A percentile compares a stretch with the other conserved stretches of the same genome.
Conservation (phyloP, 2,329 filamentous ascomycete species). For the Cordyceps farinosa region DNA sequence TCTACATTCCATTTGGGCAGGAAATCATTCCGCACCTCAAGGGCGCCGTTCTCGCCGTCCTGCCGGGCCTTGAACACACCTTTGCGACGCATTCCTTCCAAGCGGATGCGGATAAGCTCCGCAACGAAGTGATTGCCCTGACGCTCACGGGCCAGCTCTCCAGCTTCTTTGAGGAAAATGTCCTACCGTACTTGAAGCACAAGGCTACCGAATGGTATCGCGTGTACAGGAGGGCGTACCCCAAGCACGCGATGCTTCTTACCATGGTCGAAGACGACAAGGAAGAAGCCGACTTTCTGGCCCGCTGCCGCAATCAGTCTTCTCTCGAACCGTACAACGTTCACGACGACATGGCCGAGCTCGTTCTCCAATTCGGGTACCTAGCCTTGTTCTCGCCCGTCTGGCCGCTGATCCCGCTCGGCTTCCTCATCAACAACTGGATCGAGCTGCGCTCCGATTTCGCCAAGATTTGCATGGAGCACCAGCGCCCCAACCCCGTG, state of each 20-base stretch:
- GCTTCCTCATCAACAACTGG: constrained; percentile 75
- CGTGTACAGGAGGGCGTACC: constrained; percentile 33
- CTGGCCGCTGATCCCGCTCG: constrained; percentile 70
- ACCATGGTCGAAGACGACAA: constrained; percentile 52
- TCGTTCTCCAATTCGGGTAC: constrained; percentile 72
- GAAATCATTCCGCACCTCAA: constrained; percentile 66
- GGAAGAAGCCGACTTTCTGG: constrained; percentile 61
- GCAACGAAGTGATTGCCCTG: constrained; percentile 72
- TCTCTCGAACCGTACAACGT: constrained; percentile 68
- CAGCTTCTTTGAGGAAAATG: constrained; percentile 67
- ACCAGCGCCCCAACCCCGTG: constrained; percentile 65
- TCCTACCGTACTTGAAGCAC: constrained; percentile 67
- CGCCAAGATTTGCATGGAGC: constrained; percentile 71
- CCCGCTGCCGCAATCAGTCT: constrained; percentile 62
- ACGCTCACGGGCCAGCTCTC: constrained; percentile 70
- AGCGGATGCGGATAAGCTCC: constrained; percentile 62
- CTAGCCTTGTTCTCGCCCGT: constrained; percentile 69
- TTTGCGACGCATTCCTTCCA: constrained; percentile 54
- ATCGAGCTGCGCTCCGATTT: constrained; percentile 73
- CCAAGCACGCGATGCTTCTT: constrained; percentile 43
- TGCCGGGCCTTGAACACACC: constrained; percentile 42
- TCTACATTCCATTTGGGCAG: constrained; percentile 72
- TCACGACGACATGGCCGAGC: constrained; percentile 68
- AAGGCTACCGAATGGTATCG: constrained; percentile 46
- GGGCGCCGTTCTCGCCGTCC: constrained; percentile 51